Percentiles rank a stretch among this genome's conserved stretches.
Conservation (phyloP, 2,329 filamentous ascomycete genomes). For the Colletotrichum sp. region DNA sequence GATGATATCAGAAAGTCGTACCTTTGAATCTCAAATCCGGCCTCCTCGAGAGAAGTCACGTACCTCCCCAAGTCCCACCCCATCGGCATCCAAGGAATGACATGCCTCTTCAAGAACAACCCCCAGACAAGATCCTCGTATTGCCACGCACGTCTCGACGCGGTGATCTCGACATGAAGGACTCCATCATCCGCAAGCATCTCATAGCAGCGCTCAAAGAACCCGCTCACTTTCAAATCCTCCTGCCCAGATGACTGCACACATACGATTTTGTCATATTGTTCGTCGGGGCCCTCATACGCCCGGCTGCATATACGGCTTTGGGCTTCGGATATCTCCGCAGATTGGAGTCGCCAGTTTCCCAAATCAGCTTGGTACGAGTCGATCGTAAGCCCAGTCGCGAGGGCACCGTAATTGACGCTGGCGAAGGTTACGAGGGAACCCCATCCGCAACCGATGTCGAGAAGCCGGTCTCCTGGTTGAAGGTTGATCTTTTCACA, state of each 20-base stretch:
- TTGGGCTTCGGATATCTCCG: slow-evolving; percentile 77
- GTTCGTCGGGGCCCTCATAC: slow-evolving; percentile 55
- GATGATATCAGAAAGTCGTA: neutral
- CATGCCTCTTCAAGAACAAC: slow-evolving; percentile 99
- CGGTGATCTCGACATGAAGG: slow-evolving; percentile 95
- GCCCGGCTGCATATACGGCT: slow-evolving; percentile 86
- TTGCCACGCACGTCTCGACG: slow-evolving; percentile 93
- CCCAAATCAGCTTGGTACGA: slow-evolving; percentile 91
- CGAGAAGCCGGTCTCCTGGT: slow-evolving; percentile 75
- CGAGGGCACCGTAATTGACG: slow-evolving; percentile 78
- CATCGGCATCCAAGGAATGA: slow-evolving; percentile 96
- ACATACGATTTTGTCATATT: slow-evolving; percentile 77
- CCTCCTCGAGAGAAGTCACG: slow-evolving; percentile 81
- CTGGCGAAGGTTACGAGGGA: slow-evolving; percentile 86
- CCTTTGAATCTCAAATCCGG: slow-evolving; percentile 73
- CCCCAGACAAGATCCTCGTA: slow-evolving; percentile 98
- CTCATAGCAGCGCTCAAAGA: slow-evolving; percentile 64
- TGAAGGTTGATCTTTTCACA: slow-evolving; percentile 86
- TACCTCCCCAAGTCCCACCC: slow-evolving; percentile 91
- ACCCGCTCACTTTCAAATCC: slow-evolving; percentile 74
- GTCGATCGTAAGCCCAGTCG: slow-evolving; percentile 83
- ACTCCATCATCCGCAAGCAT: slow-evolving; percentile 97
- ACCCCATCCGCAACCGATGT: slow-evolving; percentile 92
- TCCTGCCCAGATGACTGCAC: slow-evolving; percentile 99
- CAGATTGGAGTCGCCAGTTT: slow-evolving; percentile 78